Evolutionary conservation across 345 rosid species (phyloP).

Genomic region (Cochlearia excelsa): DNA sequence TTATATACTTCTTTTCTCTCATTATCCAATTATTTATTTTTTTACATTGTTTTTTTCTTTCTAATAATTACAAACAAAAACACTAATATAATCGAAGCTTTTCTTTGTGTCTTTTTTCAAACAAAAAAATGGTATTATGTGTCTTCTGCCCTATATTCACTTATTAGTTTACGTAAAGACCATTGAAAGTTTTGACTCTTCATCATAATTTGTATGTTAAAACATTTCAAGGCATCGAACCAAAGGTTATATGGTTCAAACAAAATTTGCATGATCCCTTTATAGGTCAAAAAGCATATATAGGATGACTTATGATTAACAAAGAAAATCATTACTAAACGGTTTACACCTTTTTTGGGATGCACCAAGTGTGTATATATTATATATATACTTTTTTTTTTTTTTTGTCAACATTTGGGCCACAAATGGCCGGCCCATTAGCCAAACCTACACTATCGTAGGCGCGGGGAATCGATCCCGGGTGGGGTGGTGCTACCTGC

Average conservation of each 20-base stretch:
- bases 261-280: background rate
- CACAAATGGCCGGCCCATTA: too few species aligned
- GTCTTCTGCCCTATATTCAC: conserved; percentile 19
- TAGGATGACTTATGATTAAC: too few species aligned
- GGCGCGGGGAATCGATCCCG: too few species aligned
- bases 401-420: too few species aligned
- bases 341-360: too few species aligned
- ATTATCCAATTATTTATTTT: conserved; percentile 7
- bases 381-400: too few species aligned
- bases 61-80: conserved; percentile 29
- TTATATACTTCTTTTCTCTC: conserved; percentile 7
- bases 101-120: conserved; percentile 16
- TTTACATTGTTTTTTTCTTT: background rate
- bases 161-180: conserved; percentile 12
- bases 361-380: too few species aligned
- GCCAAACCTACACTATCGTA: too few species aligned
- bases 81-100: conserved; percentile 15
- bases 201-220: conserved; percentile 19
- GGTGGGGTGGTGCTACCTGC: too few species aligned
- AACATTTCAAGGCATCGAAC: background rate
- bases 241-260: conserved; percentile 11
- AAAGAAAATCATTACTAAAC: too few species aligned
- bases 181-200: conserved; percentile 19
- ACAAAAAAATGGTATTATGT: background rate
- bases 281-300: too few species aligned